Base-by-base conservation (phyloP, 2,329 filamentous ascomycete genomes). In the Penicillium sp. region DNA sequence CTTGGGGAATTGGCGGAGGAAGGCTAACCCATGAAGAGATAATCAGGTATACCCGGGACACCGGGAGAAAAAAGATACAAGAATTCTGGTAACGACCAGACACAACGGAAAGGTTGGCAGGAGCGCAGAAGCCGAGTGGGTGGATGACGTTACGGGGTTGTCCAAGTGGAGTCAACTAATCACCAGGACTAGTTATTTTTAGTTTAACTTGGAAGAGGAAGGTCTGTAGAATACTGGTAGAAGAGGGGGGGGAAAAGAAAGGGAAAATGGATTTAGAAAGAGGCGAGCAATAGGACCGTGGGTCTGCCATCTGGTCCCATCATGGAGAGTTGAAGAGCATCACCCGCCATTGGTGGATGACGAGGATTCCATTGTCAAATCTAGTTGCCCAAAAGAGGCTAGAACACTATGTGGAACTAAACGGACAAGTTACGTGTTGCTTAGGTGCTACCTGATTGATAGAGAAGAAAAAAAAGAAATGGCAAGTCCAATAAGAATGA, bases 1-100 rank as follows among this genome's bases (percentile, higher is more conserved):
- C 21, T 53, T 26, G 39, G 14, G 13, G 26, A 16, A 42, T 39
- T 52, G n/a, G 33, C 13, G 19, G 21, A 8, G 33, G 25, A 14
- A 55, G 54, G 42, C 54, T 54, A 64, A 54, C 62, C 57, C 63
- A 64, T 61, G 37, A 42, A 61, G 54, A 48, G 29, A 43, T 26
- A 43, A 43, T 46, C 46, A 47, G 23, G 35, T 42, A 42, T 29
- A 13, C 8, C 26, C 23, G 11, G 8, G 35, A 35, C 10, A 26
- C 29, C 14, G 19, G 3, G 21, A 37, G 25, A 37, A 25, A 37
- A 29, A 37, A 37, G 23, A 42, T 39, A 21, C 21, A 39, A 50
- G 31, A 42, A 50, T 27, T 39, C 19, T 27, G 33, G 48, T 26
- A 25, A 39, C 16, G 33, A 26, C 48, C 23, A 35, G 35, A 42